Evolutionary conservation across 768 basidiomycete species (phyloP).

Genomic region (Mycena latifolia): DNA sequence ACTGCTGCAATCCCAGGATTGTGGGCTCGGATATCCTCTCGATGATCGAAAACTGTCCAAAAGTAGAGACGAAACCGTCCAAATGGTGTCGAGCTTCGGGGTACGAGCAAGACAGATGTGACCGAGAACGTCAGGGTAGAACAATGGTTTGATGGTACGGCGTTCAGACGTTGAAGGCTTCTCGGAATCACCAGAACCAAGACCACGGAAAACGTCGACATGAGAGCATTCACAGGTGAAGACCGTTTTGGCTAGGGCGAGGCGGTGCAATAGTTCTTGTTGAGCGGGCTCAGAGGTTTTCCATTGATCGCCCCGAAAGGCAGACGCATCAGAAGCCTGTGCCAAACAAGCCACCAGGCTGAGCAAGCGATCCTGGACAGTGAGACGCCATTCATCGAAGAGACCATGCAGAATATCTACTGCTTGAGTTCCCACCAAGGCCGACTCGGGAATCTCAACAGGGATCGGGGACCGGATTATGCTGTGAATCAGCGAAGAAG

Average conservation of each 20-base stretch:
- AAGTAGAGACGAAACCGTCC: neutral
- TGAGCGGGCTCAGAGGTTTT: neutral
- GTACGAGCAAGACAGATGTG: slow-evolving; percentile 4
- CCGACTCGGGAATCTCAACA: neutral
- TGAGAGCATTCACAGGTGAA: slow-evolving; percentile 10
- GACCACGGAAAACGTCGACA: neutral
- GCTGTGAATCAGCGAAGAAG: neutral
- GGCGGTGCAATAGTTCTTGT: neutral
- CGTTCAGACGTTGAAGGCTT: no score
- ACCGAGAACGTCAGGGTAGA: slow-evolving; percentile 13
- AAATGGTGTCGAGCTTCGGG: neutral
- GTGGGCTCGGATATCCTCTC: neutral
- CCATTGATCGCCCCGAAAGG: neutral
- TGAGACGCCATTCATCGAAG: slow-evolving; percentile 3
- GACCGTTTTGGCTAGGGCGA: slow-evolving; percentile 12
- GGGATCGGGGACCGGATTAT: neutral
- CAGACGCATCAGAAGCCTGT: neutral
- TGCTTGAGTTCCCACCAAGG: no score
- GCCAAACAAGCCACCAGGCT: neutral
- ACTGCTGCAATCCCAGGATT: neutral
- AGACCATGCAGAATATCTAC: neutral
- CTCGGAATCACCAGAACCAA: neutral
- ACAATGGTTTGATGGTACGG: neutral
- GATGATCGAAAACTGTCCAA: neutral
- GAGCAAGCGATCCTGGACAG: neutral